Evolutionary conservation across 2,329 filamentous ascomycete genomes (phyloP), one percentile per base, ranked within the genome.

Genomic region (Truncatella angustata): DNA sequence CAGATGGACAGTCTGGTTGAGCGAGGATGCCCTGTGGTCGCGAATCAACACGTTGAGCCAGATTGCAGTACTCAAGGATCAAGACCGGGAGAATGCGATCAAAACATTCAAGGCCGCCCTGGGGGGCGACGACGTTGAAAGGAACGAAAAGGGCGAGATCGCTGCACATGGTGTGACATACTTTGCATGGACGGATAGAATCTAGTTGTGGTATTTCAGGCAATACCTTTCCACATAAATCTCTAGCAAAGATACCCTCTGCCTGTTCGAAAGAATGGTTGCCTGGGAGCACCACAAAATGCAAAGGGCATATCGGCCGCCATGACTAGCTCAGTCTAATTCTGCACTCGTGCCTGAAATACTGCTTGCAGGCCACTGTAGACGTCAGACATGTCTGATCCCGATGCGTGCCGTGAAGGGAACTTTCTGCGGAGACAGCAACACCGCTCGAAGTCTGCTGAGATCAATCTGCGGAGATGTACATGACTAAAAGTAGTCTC

Each of bases 21-120:
- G 67, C 24, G 76, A 78, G 53, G 79, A 88, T 46, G 78, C 74
- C 50, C 68, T 90, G 45, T 88, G 85, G 82, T 75, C 79, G 49
- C 76, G 88, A 32, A 76, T 86, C 54, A 74, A 73, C 44, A 91
- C 87, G 11, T 69, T 90, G 52, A 88, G 85, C 61, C 86, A 90
- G 63, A 79, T 91, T 55, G 79, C 82, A 4, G 74, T 85, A 49
- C 68, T 88, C 11, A 66, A 77, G 43, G 80, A 75, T 1, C 71
- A 77, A 49, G 72, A 76, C 40, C 75, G 74, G 59, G 73, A 71
- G 51, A 68, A 72, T 37, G 78, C 81, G 42, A 72, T 73, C 52
- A 72, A 71, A 39, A 68, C 70, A 53, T 78, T 86, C 55, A 78
- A 84, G 48, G 73, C 80, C 50, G 77, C 78, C 7, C 56, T 90